These are phyloP conservation scores for Aspergillus awamori DNA, from an alignment of 2,329 filamentous ascomycete genomes.

Conservation along the genomic window DNA sequence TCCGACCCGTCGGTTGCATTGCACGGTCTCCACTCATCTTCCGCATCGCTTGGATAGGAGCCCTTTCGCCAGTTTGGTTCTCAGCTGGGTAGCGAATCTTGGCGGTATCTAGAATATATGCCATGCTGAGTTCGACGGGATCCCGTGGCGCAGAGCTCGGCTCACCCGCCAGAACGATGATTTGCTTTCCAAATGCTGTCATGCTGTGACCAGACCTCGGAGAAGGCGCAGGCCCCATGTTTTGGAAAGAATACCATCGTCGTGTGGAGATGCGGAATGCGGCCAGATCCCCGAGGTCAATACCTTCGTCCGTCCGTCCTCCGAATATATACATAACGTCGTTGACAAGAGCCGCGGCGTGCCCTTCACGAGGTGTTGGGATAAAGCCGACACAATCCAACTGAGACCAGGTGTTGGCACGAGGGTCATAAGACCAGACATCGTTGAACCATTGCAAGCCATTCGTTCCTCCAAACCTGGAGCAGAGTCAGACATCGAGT, in stretches of 20 bases:
- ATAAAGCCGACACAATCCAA: slow-evolving; percentile 98
- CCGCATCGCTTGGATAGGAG: slow-evolving; percentile 41
- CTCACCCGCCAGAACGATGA: slow-evolving; percentile 91
- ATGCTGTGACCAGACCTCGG: slow-evolving; percentile 95
- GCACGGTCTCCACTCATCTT: slow-evolving; percentile 51
- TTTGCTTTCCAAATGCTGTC: slow-evolving; percentile 90
- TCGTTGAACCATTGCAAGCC: slow-evolving; percentile 98
- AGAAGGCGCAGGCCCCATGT: slow-evolving; percentile 96
- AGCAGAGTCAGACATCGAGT: slow-evolving; percentile 7
- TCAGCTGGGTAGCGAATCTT: slow-evolving; percentile 98
- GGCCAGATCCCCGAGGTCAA: slow-evolving; percentile 88
- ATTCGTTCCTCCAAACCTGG: slow-evolving; percentile 94
- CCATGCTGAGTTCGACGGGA: slow-evolving; percentile 80
- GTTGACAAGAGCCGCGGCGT: slow-evolving; percentile 88
- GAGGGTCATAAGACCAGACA: slow-evolving; percentile 93
- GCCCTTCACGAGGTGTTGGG: slow-evolving; percentile 87
- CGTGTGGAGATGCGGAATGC: slow-evolving; percentile 80
- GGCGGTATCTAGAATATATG: slow-evolving; percentile 89
- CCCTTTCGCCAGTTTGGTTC: slow-evolving; percentile 46
- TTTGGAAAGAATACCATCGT: slow-evolving; percentile 99
- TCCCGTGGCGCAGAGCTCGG: slow-evolving; percentile 84
- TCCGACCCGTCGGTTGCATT: slow-evolving; percentile 43
- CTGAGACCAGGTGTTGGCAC: slow-evolving; percentile 79
- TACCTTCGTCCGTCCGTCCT: slow-evolving; percentile 88
- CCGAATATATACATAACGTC: slow-evolving; percentile 99